Evolutionary conservation across 116 monocot species (phyloP).

Genomic region (Cymodocea nodosa): DNA sequence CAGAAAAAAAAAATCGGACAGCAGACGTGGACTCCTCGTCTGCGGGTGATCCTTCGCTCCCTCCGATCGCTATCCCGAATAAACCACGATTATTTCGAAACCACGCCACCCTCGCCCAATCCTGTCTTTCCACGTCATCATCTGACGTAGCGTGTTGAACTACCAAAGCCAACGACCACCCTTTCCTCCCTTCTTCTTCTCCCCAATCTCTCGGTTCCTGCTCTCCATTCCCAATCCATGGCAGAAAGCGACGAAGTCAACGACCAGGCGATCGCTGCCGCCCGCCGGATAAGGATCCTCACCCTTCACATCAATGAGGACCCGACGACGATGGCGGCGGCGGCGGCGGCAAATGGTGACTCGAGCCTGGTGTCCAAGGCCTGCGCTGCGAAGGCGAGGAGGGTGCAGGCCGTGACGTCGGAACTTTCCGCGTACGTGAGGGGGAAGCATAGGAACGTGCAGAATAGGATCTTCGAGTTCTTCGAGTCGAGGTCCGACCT

Average conservation of each 20-base stretch:
- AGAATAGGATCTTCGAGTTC: conserved; percentile 57
- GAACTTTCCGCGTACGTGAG: conserved; percentile 38
- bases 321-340: too few species aligned
- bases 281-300: conserved; percentile 35
- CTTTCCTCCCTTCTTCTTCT: not conserved
- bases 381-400: conserved; percentile 28
- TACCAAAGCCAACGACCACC: not conserved
- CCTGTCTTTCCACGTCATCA: not conserved
- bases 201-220: not conserved
- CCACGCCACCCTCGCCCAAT: too few species aligned
- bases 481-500: conserved; percentile 63
- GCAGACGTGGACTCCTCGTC: too few species aligned
- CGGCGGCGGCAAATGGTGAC: not conserved
- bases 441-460: conserved; percentile 46
- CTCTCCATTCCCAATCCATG: too few species aligned
- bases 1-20: too few species aligned
- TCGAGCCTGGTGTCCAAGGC: conserved; percentile 5
- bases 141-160: not conserved
- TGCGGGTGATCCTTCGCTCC: too few species aligned
- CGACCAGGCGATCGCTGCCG: conserved; percentile 8
- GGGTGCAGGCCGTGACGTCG: conserved; percentile 5
- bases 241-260: too few species aligned
- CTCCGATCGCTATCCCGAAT: too few species aligned
- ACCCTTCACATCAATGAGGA: conserved; percentile 35
- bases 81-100: too few species aligned